Conservation (phyloP, 306 rosid species). For the Trifolium repens region DNA sequence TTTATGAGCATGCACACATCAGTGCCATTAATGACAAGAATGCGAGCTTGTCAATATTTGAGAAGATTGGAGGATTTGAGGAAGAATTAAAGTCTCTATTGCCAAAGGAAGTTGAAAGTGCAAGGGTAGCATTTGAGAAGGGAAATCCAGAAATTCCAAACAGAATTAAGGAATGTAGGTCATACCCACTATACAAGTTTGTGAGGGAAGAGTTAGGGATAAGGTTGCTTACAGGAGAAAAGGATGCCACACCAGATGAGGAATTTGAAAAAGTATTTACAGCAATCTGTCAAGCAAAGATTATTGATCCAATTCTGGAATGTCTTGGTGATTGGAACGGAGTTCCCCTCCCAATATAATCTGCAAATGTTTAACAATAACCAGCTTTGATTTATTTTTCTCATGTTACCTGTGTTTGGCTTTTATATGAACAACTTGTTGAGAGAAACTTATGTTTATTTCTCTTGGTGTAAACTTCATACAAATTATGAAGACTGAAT, state of each 20-base stretch:
- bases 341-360: conserved; percentile 39
- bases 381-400: background rate
- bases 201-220: conserved; percentile 52
- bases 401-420: background rate
- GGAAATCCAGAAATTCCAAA: conserved; percentile 48
- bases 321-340: conserved; percentile 54
- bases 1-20: conserved; percentile 49
- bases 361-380: conserved; percentile 14
- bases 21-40: conserved; percentile 41
- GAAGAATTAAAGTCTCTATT: conserved; percentile 41
- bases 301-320: conserved; percentile 53
- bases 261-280: conserved; percentile 61
- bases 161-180: conserved; percentile 54
- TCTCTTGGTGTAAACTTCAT: background rate
- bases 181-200: conserved; percentile 62
- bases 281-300: conserved; percentile 54
- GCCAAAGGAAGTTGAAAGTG: conserved; percentile 53
- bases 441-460: conserved; percentile 5
- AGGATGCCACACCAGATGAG: conserved; percentile 56
- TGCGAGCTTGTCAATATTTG: conserved; percentile 39
- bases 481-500: background rate
- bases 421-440: conserved; percentile 23
- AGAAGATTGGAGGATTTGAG: conserved; percentile 54
- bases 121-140: conserved; percentile 49
- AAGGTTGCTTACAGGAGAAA: conserved; percentile 54